phyloP scores from a whole-genome alignment of 2,329 filamentous ascomycete genomes.

The Colletotrichum ledebouriae region DNA sequence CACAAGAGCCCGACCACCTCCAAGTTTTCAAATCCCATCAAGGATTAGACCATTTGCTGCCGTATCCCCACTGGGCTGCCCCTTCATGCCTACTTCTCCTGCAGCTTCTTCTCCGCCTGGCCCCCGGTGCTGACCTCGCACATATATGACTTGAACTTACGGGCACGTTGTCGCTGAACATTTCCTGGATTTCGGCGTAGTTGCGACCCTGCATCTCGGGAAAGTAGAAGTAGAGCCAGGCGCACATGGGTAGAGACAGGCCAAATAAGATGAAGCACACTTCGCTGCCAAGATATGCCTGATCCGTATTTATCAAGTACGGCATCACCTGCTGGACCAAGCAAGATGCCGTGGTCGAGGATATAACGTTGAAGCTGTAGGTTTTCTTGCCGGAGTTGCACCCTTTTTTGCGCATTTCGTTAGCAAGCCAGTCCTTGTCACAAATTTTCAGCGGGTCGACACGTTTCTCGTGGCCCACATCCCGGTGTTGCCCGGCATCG shows the following conservation, averaged over 20 bases:
- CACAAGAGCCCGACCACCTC: constrained; percentile 12
- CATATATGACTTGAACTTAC: constrained; percentile 37
- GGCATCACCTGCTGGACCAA: constrained; percentile 49
- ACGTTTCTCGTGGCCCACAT: constrained; percentile 50
- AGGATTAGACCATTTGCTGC: constrained; percentile 21
- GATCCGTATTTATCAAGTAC: constrained; percentile 48
- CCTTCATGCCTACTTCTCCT: constrained; percentile 32
- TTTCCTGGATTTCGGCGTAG: constrained; percentile 42
- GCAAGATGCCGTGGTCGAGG: constrained; percentile 48
- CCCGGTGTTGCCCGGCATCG: constrained; percentile 2
- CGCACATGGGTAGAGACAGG: constrained; percentile 47
- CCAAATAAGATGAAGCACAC: constrained; percentile 51
- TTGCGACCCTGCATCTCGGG: constrained; percentile 43
- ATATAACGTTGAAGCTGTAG: constrained; percentile 52
- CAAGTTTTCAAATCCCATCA: constrained; percentile 15
- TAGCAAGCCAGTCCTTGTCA: constrained; percentile 76
- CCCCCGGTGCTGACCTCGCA: constrained; percentile 32
- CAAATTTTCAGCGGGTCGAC: constrained; percentile 71
- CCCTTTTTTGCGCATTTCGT: constrained; percentile 71
- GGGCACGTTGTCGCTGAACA: constrained; percentile 37
- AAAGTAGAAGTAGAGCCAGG: constrained; percentile 39
- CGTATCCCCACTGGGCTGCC: constrained; percentile 26
- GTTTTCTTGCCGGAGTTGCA: constrained; percentile 51
- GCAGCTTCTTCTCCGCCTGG: constrained; percentile 32
- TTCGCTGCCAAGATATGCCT: constrained; percentile 51